A percentile compares a stretch with the other conserved stretches of the same genome.
These are phyloP conservation scores for Ophryocystis elektroscirrha DNA, from an alignment of 169 alveolate species.

Conservation along the genomic window DNA sequence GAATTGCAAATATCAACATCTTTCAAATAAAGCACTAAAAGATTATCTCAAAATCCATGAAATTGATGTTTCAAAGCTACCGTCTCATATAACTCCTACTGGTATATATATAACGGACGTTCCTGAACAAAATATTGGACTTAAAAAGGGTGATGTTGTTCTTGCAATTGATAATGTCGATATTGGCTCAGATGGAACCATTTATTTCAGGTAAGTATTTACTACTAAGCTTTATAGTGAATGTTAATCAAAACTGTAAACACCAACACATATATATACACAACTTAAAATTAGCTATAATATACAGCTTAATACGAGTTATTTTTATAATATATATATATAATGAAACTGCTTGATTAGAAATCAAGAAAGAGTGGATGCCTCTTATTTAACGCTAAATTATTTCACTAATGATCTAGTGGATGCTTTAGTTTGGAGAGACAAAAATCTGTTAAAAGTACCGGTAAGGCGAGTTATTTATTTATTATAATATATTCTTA, in stretches of 20 bases:
- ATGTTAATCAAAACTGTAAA: slow-evolving; percentile 1
- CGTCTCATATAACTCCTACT: slow-evolving; percentile 13
- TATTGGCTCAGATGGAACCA: slow-evolving; percentile 52
- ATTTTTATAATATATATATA: neutral
- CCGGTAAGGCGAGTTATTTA: no score
- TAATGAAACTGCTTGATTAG: slow-evolving; percentile 1
- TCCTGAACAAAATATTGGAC: slow-evolving; percentile 7
- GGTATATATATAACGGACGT: slow-evolving; percentile 6
- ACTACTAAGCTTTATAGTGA: slow-evolving; percentile 1
- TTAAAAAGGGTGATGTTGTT: slow-evolving; percentile 31
- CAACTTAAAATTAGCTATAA: neutral
- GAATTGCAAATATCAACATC: slow-evolving; percentile 40
- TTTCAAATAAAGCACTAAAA: slow-evolving; percentile 33
- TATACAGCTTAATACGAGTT: neutral
- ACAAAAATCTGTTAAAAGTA: neutral
- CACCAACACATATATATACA: slow-evolving; percentile 6
- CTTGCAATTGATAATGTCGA: slow-evolving; percentile 38
- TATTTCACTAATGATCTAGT: slow-evolving; percentile 34
- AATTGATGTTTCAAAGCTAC: slow-evolving; percentile 15
- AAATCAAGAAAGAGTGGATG: slow-evolving; percentile 34
- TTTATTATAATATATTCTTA: no score
- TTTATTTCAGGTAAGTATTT: slow-evolving; percentile 31
- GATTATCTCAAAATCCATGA: slow-evolving; percentile 23
- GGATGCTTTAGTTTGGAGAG: neutral
- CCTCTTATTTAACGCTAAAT: slow-evolving; percentile 26